These are phyloP conservation scores for Penicillium antarcticum DNA, from an alignment of 495 filamentous ascomycete genomes.

Conservation along the genomic window DNA sequence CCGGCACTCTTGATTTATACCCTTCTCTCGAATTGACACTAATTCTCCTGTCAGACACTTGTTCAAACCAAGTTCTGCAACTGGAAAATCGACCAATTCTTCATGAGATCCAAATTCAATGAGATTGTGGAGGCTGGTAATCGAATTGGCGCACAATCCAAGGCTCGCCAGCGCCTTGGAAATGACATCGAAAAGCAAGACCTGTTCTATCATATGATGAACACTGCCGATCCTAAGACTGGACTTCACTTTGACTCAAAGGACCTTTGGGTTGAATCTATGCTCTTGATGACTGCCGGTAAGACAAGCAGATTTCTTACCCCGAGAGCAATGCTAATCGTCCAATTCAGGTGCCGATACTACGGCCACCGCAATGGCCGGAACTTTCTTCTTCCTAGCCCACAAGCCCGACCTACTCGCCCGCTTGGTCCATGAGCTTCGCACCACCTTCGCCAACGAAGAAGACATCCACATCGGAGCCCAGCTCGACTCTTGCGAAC, in stretches of 20 bases:
- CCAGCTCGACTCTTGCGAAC: constrained; percentile 37
- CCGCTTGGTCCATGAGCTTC: constrained; percentile 39
- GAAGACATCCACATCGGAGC: constrained; percentile 50
- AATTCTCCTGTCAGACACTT: background rate
- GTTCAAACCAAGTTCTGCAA: constrained; percentile 13
- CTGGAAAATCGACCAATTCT: constrained; percentile 14
- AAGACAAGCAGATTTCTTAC: background rate
- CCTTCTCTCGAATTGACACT: background rate
- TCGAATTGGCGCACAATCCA: constrained; percentile 37
- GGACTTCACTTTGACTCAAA: constrained; percentile 51
- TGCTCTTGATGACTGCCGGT: constrained; percentile 39
- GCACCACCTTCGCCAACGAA: constrained; percentile 41
- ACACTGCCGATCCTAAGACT: constrained; percentile 57
- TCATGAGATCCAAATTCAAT: constrained; percentile 9
- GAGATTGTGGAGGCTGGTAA: constrained; percentile 21
- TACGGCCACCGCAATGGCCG: constrained; percentile 60
- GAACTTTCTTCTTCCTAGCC: constrained; percentile 64
- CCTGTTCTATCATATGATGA: constrained; percentile 58
- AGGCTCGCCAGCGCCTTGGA: constrained; percentile 21
- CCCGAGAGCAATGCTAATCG: constrained; percentile 19
- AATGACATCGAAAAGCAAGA: constrained; percentile 46
- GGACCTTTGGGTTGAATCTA: constrained; percentile 59
- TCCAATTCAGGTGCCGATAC: constrained; percentile 55
- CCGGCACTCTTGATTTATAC: background rate
- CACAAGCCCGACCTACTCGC: constrained; percentile 49